phyloP scores from a whole-genome alignment of 352 stramenopile species.

The Globisporangium parvum region DNA sequence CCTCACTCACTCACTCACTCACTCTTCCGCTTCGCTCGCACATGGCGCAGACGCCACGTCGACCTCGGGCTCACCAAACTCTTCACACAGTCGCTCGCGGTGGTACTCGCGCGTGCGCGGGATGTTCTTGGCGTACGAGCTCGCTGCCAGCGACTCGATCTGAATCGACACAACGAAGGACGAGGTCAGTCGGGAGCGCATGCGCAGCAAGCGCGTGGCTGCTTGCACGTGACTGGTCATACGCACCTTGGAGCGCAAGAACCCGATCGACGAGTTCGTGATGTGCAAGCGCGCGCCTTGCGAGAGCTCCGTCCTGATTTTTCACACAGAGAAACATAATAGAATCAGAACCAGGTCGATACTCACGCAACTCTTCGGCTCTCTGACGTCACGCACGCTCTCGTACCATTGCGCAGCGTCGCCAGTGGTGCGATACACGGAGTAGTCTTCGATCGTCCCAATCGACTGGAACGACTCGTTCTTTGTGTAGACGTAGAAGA shows the following conservation, averaged over 20 bases:
- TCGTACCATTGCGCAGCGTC: slow-evolving; percentile 40
- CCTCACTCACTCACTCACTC: neutral
- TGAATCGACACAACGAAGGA: slow-evolving; percentile 6
- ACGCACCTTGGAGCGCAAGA: slow-evolving; percentile 63
- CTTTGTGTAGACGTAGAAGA: slow-evolving; percentile 76
- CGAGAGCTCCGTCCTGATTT: slow-evolving; percentile 55
- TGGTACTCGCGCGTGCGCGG: slow-evolving; percentile 56
- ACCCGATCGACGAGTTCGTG: slow-evolving; percentile 61
- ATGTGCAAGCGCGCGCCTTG: slow-evolving; percentile 69
- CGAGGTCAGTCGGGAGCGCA: too few relatives aligned
- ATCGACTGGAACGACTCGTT: slow-evolving; percentile 70
- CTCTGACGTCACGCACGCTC: neutral
- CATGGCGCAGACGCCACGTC: too few relatives aligned
- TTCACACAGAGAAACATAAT: neutral
- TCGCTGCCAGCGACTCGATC: slow-evolving; percentile 71
- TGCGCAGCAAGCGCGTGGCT: neutral
- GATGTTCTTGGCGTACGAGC: slow-evolving; percentile 61
- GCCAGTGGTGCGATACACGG: slow-evolving; percentile 37
- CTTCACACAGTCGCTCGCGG: slow-evolving; percentile 46
- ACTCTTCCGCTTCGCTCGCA: neutral
- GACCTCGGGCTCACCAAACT: slow-evolving; percentile 31
- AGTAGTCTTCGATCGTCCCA: slow-evolving; percentile 68
- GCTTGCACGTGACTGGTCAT: neutral
- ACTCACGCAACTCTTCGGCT: too few relatives aligned
- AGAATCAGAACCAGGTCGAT: neutral